Conservation (phyloP, 2,329 filamentous ascomycete species). For the Lachnellula cervina region DNA sequence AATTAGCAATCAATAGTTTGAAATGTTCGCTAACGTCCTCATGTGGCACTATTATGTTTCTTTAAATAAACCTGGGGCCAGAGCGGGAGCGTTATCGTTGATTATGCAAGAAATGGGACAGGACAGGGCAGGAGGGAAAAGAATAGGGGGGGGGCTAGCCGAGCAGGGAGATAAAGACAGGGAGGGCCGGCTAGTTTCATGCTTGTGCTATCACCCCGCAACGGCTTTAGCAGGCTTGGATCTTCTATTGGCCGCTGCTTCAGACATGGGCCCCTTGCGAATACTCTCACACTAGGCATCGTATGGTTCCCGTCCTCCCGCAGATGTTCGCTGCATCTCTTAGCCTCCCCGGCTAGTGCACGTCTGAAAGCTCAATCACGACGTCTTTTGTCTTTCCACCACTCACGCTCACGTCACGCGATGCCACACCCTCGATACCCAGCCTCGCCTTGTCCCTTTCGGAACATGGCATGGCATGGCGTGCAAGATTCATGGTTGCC, state of each 20-base stretch:
- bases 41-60: constrained; percentile 24
- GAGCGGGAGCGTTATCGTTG: constrained; percentile 10
- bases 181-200: background rate
- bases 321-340: background rate
- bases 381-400: constrained; percentile 2
- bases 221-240: background rate
- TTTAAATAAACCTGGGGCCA: constrained; percentile 23
- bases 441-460: constrained; percentile 5
- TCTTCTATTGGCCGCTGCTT: constrained; percentile 8
- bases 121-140: background rate
- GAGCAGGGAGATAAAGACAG: background rate
- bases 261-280: background rate
- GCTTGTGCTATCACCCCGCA: background rate
- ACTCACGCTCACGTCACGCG: constrained; percentile 18
- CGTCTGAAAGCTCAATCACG: constrained; percentile 9
- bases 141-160: background rate
- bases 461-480: background rate
- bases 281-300: background rate
- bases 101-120: constrained; percentile 18
- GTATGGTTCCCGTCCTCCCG: constrained; percentile 14
- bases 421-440: constrained; percentile 5
- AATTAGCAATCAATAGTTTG: constrained; percentile 24
- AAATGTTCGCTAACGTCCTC: constrained; percentile 8
- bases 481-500: constrained; percentile 11
- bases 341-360: background rate